phyloP scores from a whole-genome alignment of 176 grass and related monocot genomes.

The Pontederia paniculata region DNA sequence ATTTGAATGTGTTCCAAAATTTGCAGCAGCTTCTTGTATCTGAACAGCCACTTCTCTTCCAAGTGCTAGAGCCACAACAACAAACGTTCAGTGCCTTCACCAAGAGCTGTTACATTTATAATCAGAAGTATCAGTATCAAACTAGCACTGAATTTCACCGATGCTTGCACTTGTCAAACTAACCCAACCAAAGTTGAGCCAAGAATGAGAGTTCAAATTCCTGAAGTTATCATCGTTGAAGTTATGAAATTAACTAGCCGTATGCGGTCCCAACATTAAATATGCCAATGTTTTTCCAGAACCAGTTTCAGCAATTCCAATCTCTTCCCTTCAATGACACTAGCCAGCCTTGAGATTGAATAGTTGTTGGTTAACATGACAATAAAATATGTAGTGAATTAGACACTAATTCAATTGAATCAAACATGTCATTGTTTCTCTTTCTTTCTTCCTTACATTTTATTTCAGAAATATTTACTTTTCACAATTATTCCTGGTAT shows the following conservation, averaged over 20 bases:
- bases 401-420: too few species aligned
- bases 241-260: slow-evolving; percentile 83
- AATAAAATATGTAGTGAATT: too few species aligned
- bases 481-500: too few species aligned
- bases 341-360: slow-evolving; percentile 91
- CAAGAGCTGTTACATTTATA: slow-evolving; percentile 37
- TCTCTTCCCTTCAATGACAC: slow-evolving; percentile 97
- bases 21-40: slow-evolving; percentile 83
- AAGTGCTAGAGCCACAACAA: slow-evolving; percentile 80
- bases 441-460: too few species aligned
- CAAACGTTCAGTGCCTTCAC: slow-evolving; percentile 79
- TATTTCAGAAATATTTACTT: too few species aligned
- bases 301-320: slow-evolving; percentile 89
- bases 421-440: too few species aligned
- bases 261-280: slow-evolving; percentile 60
- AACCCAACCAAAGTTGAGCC: slow-evolving; percentile 81
- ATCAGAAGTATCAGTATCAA: slow-evolving; percentile 6
- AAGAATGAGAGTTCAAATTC: too few species aligned
- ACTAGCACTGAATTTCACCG: not conserved
- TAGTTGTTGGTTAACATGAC: slow-evolving; percentile 86
- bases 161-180: slow-evolving; percentile 9
- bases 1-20: slow-evolving; percentile 73
- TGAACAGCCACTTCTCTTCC: slow-evolving; percentile 93
- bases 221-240: too few species aligned
- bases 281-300: slow-evolving; percentile 92